Evolutionary conservation across 2,329 filamentous ascomycete species (phyloP).

Genomic region (Geosmithia putterillii): DNA sequence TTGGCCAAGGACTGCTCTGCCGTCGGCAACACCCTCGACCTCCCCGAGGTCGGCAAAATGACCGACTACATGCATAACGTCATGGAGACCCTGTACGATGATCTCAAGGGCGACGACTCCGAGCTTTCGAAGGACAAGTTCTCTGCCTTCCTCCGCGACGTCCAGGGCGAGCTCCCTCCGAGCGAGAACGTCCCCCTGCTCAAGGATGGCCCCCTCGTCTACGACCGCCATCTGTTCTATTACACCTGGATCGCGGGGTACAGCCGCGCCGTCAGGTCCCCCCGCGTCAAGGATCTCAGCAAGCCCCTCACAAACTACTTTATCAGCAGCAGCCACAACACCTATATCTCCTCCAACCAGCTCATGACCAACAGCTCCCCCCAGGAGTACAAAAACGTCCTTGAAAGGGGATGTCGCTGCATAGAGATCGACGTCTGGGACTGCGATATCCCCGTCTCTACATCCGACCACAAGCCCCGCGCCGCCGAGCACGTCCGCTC

Average conservation of each 20-base stretch:
- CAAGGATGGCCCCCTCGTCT: slow-evolving; percentile 22
- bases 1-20: slow-evolving; percentile 10
- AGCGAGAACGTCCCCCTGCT: slow-evolving; percentile 19
- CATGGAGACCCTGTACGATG: slow-evolving; percentile 33
- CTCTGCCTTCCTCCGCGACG: slow-evolving; percentile 32
- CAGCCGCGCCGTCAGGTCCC: slow-evolving; percentile 29
- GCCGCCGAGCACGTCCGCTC: slow-evolving; percentile 37
- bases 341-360: slow-evolving; percentile 81
- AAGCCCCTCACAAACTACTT: slow-evolving; percentile 79
- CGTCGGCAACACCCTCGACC: slow-evolving; percentile 11
- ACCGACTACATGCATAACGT: slow-evolving; percentile 35
- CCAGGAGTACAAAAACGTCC: slow-evolving; percentile 67
- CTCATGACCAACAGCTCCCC: slow-evolving; percentile 65
- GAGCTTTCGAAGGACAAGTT: slow-evolving; percentile 24
- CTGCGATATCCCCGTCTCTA: slow-evolving; percentile 34
- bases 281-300: slow-evolving; percentile 41
- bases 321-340: slow-evolving; percentile 91
- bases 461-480: slow-evolving; percentile 22
- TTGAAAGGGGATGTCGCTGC: slow-evolving; percentile 70
- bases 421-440: slow-evolving; percentile 97
- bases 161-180: slow-evolving; percentile 32
- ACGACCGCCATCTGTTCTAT: slow-evolving; percentile 36
- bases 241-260: slow-evolving; percentile 31
- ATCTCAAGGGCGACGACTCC: slow-evolving; percentile 22
- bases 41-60: slow-evolving; percentile 22